Conservation (phyloP, 176 grass and related monocot species). For the Oryza longistaminata region DNA sequence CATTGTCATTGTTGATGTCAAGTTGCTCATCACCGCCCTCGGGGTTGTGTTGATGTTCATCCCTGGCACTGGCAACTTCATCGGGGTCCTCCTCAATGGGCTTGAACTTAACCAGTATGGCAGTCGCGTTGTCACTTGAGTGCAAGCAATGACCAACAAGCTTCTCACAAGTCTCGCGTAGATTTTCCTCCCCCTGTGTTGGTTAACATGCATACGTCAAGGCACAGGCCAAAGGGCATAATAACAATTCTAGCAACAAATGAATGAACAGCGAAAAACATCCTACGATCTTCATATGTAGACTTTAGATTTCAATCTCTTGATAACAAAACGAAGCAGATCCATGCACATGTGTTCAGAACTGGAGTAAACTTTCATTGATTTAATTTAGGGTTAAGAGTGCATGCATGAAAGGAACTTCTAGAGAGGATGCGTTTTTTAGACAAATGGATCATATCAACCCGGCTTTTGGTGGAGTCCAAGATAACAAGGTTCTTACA, state of each 20-base stretch:
- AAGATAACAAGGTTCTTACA: no score
- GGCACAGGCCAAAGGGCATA: neutral
- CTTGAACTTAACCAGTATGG: constrained; percentile 30
- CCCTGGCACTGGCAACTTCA: no score
- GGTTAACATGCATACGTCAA: neutral
- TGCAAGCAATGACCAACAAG: neutral
- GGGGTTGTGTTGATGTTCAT: no score
- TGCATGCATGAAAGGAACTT: neutral
- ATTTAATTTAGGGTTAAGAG: neutral
- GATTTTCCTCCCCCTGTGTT: constrained; percentile 16
- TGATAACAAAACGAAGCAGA: neutral
- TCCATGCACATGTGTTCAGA: neutral
- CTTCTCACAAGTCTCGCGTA: neutral
- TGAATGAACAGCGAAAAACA: neutral
- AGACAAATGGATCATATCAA: no score
- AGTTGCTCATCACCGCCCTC: no score
- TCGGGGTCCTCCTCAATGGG: neutral
- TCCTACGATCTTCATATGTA: neutral
- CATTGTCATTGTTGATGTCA: neutral
- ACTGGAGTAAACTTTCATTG: neutral
- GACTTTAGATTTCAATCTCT: no score
- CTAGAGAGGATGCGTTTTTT: neutral
- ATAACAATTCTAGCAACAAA: constrained; percentile 1
- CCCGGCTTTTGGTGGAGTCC: no score
- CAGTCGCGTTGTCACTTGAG: neutral